Conservation (phyloP, 2,329 filamentous ascomycete genomes). For the Ophiosphaerella korrae region DNA sequence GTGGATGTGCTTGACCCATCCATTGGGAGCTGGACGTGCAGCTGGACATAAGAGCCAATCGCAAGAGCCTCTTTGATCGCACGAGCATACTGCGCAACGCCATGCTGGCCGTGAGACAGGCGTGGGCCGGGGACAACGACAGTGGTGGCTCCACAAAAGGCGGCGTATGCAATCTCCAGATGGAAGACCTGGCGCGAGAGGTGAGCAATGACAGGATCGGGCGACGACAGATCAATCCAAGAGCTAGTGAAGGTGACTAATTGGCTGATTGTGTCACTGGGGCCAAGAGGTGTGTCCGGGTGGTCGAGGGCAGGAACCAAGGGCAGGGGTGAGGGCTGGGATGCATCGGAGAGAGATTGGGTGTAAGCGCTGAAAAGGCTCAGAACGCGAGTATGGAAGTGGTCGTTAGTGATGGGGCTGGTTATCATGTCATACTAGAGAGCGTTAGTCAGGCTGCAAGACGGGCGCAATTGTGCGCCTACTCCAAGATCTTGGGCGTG, state of each 20-base stretch:
- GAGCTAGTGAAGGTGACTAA: conserved; percentile 81
- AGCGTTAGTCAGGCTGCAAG: conserved; percentile 3
- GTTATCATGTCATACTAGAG: conserved; percentile 79
- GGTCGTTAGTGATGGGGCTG: conserved; percentile 74
- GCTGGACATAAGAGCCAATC: conserved; percentile 75
- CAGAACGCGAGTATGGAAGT: conserved; percentile 73
- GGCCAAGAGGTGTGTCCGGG: conserved; percentile 76
- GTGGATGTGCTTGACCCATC: conserved; percentile 71
- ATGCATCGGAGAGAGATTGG: conserved; percentile 51
- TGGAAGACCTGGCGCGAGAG: conserved; percentile 89
- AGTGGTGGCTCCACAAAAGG: conserved; percentile 88
- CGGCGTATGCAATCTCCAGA: conserved; percentile 90
- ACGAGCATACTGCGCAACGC: conserved; percentile 76
- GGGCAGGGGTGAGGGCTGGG: conserved; percentile 50
- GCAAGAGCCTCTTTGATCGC: conserved; percentile 80
- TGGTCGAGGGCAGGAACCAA: conserved; percentile 70
- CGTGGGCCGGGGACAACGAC: conserved; percentile 81
- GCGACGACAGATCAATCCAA: conserved; percentile 89
- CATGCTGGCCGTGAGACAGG: conserved; percentile 62
- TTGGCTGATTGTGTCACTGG: conserved; percentile 70
- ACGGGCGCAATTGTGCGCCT: conserved; percentile 41
- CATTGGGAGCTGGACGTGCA: conserved; percentile 84
- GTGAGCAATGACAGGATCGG: conserved; percentile 80
- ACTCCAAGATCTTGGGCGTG: conserved; percentile 72
- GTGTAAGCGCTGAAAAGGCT: conserved; percentile 64